A percentile compares a stretch with the other conserved stretches of the same genome.
These are phyloP conservation scores for Epichloe festucae DNA, from an alignment of 2,329 filamentous ascomycete genomes.

Conservation along the genomic window DNA sequence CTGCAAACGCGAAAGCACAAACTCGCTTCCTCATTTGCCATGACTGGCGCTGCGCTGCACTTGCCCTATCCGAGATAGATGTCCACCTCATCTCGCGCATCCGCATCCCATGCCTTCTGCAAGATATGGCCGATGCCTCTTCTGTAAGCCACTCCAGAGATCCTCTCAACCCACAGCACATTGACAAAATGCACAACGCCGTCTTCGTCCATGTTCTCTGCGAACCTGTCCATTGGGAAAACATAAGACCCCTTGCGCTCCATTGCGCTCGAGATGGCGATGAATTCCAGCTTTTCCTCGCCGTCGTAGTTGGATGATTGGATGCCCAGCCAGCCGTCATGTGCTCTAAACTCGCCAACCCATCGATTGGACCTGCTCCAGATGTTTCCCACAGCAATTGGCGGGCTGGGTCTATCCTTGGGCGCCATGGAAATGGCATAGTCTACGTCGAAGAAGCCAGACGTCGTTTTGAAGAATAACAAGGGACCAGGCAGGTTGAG, in stretches of 20 bases:
- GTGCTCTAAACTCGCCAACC: slow-evolving; percentile 30
- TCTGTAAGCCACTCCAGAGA: slow-evolving; percentile 28
- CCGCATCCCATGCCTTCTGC: slow-evolving; percentile 26
- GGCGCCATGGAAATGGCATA: slow-evolving; percentile 23
- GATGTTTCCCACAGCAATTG: slow-evolving; percentile 30
- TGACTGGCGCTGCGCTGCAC: no score
- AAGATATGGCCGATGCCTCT: slow-evolving; percentile 30
- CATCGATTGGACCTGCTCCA: slow-evolving; percentile 23
- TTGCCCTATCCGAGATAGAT: slow-evolving; percentile 25
- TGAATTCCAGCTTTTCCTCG: slow-evolving; percentile 30
- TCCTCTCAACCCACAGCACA: slow-evolving; percentile 33
- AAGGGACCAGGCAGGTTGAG: slow-evolving; percentile 24
- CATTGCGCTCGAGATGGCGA: slow-evolving; percentile 27
- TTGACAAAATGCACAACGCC: slow-evolving; percentile 32
- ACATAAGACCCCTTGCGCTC: slow-evolving; percentile 29
- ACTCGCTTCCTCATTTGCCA: background rate
- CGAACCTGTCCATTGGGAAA: slow-evolving; percentile 26
- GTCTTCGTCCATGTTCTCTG: slow-evolving; percentile 28
- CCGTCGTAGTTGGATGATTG: slow-evolving; percentile 34
- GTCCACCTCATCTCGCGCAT: slow-evolving; percentile 26
- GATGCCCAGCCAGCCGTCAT: slow-evolving; percentile 32
- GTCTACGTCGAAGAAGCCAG: slow-evolving; percentile 28
- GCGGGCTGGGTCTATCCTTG: slow-evolving; percentile 23
- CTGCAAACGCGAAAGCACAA: background rate
- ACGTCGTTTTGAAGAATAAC: slow-evolving; percentile 26